Evolutionary conservation across 202 grass and related monocot species (phyloP).

Genomic region (Eragrostis tef): DNA sequence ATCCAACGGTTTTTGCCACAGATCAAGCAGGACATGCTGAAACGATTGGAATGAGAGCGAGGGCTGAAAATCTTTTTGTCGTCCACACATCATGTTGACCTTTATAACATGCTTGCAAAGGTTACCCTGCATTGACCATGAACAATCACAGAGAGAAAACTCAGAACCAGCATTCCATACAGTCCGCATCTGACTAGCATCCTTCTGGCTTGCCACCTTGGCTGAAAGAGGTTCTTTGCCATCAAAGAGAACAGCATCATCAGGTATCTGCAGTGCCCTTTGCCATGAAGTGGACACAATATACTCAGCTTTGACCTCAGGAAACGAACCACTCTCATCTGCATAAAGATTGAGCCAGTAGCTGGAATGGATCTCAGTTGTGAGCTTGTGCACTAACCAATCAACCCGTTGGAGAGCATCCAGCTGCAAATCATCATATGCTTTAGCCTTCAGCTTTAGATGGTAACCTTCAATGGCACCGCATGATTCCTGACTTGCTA

Average conservation of each 20-base stretch:
- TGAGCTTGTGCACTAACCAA: conserved; percentile 92
- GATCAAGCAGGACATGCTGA: conserved; percentile 67
- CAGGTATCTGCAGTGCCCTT: conserved; percentile 71
- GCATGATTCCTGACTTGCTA: conserved; percentile 81
- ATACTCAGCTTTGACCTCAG: conserved; percentile 77
- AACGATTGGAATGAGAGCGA: conserved; percentile 69
- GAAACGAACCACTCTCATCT: conserved; percentile 85
- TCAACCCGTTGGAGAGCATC: conserved; percentile 80
- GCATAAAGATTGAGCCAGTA: conserved; percentile 86
- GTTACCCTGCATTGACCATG: conserved; percentile 89
- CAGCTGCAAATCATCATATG: conserved; percentile 80
- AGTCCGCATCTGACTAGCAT: conserved; percentile 49
- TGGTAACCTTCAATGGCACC: conserved; percentile 87
- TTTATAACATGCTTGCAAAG: conserved; percentile 93
- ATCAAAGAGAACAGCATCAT: conserved; percentile 64
- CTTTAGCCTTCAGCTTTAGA: conserved; percentile 86
- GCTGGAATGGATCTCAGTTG: conserved; percentile 86
- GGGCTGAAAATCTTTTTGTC: conserved; percentile 51
- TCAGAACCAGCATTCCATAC: conserved; percentile 85
- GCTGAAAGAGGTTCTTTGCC: conserved; percentile 56
- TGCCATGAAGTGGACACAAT: conserved; percentile 87
- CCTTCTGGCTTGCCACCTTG: conserved; percentile 73
- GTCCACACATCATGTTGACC: conserved; percentile 67
- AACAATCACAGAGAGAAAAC: conserved; percentile 79
- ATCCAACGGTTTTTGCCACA: conserved; percentile 73